Evolutionary conservation across 495 filamentous ascomycete genomes (phyloP).

Genomic region (Tetracladium setigerum): DNA sequence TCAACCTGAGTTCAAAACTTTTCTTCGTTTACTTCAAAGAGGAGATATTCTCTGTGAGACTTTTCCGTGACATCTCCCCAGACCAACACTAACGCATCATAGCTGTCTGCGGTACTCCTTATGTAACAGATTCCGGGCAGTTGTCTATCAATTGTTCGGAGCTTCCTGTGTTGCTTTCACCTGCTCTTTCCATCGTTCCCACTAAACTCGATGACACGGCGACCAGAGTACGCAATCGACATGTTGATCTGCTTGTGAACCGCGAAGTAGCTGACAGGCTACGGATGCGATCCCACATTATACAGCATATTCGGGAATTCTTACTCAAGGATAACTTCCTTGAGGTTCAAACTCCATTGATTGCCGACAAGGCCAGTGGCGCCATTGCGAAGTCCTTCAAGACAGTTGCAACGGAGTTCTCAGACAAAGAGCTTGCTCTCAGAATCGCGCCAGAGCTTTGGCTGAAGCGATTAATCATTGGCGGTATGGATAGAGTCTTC

Average conservation of each 20-base stretch:
- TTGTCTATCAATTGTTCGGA: constrained; percentile 62
- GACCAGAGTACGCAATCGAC: constrained; percentile 56
- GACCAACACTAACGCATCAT: constrained; percentile 12
- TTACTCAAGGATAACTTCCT: constrained; percentile 64
- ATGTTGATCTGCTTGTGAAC: constrained; percentile 78
- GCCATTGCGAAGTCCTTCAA: constrained; percentile 80
- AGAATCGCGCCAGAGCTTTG: constrained; percentile 91
- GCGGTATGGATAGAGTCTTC: constrained; percentile 83
- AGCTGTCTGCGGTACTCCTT: constrained; percentile 66
- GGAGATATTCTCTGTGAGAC: constrained; percentile 74
- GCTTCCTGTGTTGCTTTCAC: constrained; percentile 64
- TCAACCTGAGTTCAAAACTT: constrained; percentile 46
- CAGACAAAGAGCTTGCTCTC: constrained; percentile 59
- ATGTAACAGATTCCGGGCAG: constrained; percentile 62
- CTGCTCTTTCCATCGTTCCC: constrained; percentile 70
- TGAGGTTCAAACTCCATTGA: constrained; percentile 85
- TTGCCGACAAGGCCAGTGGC: constrained; percentile 68
- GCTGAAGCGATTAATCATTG: constrained; percentile 87
- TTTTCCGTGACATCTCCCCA: constrained; percentile 2
- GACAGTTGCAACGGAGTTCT: constrained; percentile 64
- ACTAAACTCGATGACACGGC: constrained; percentile 55
- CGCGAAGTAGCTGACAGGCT: constrained; percentile 56
- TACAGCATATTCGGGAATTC: constrained; percentile 65
- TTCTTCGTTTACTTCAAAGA: constrained; percentile 50
- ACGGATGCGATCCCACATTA: constrained; percentile 64